Conservation (phyloP, 2,329 filamentous ascomycete species). For the Fusarium sp. region DNA sequence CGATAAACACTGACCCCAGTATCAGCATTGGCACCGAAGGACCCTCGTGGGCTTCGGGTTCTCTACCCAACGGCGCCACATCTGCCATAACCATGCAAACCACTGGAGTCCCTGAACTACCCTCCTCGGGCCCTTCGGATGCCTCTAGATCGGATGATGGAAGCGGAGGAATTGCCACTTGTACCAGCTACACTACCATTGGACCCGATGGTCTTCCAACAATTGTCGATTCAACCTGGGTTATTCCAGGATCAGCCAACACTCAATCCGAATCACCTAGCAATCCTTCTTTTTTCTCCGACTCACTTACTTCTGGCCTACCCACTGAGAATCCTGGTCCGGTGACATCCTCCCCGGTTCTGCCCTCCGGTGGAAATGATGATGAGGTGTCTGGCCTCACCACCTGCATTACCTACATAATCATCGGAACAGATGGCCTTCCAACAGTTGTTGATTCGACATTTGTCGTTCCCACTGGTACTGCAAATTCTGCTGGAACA, state of each 20-base stretch:
- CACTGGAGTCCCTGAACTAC: slow-evolving; percentile 3
- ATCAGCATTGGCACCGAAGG: slow-evolving; percentile 1
- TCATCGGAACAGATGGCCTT: slow-evolving; percentile 41
- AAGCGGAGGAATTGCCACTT: slow-evolving; percentile 29
- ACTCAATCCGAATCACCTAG: slow-evolving; percentile 29
- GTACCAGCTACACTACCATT: slow-evolving; percentile 37
- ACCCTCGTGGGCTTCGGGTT: slow-evolving; percentile 24
- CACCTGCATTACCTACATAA: slow-evolving; percentile 45
- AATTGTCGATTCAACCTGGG: slow-evolving; percentile 45
- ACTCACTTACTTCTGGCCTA: slow-evolving; percentile 30
- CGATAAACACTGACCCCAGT: slow-evolving; percentile 30
- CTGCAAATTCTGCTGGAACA: slow-evolving; percentile 30
- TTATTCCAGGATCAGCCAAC: slow-evolving; percentile 36
- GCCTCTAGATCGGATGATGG: slow-evolving; percentile 10
- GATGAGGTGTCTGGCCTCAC: slow-evolving; percentile 19
- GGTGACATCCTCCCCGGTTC: slow-evolving; percentile 16
- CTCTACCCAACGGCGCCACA: slow-evolving; percentile 22
- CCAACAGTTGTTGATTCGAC: slow-evolving; percentile 45
- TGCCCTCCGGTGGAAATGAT: slow-evolving; percentile 4
- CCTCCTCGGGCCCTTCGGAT: slow-evolving; percentile 2
- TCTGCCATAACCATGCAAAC: slow-evolving; percentile 12
- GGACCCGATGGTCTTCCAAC: slow-evolving; percentile 40
- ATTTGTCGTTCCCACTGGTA: slow-evolving; percentile 38
- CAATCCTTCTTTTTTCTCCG: slow-evolving; percentile 33
- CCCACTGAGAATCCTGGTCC: slow-evolving; percentile 37